Conservation (phyloP, 2,329 filamentous ascomycete species). For the Epichloe hybrida region DNA sequence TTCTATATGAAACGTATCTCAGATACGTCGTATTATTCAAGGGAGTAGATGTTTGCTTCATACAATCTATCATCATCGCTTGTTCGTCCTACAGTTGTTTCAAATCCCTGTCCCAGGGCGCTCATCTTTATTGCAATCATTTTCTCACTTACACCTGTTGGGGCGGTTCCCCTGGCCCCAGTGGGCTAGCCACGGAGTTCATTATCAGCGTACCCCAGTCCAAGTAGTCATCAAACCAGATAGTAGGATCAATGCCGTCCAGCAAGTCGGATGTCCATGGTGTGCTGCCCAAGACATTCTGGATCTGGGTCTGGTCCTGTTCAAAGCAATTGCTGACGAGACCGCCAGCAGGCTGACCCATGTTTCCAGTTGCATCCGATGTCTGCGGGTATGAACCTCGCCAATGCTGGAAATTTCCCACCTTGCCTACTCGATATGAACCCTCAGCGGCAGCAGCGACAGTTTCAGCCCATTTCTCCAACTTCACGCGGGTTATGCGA, state of each 20-base stretch:
- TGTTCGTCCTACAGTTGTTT: neutral
- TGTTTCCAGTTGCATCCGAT: neutral
- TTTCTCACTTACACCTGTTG: neutral
- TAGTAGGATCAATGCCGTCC: conserved; percentile 19
- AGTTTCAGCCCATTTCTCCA: conserved; percentile 34
- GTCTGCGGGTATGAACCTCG: conserved; percentile 8
- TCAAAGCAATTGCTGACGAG: conserved; percentile 8
- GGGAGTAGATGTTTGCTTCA: too few relatives aligned
- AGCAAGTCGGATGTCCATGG: conserved; percentile 20
- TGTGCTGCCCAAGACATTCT: conserved; percentile 14
- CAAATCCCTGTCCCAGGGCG: neutral
- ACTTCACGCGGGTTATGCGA: conserved; percentile 29
- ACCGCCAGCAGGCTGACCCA: neutral
- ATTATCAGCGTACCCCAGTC: conserved; percentile 21
- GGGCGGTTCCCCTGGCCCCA: conserved; percentile 8
- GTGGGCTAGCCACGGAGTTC: conserved; percentile 15
- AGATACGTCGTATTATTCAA: too few relatives aligned
- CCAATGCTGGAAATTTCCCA: conserved; percentile 4
- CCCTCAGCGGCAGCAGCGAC: conserved; percentile 23
- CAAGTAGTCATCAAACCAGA: conserved; percentile 23
- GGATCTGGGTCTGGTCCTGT: conserved; percentile 11
- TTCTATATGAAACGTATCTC: too few relatives aligned
- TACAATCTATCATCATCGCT: neutral
- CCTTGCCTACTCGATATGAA: conserved; percentile 6
- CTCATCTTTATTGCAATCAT: neutral